phyloP scores from a whole-genome alignment of 208 protist species.

The Leishmania tropica region DNA sequence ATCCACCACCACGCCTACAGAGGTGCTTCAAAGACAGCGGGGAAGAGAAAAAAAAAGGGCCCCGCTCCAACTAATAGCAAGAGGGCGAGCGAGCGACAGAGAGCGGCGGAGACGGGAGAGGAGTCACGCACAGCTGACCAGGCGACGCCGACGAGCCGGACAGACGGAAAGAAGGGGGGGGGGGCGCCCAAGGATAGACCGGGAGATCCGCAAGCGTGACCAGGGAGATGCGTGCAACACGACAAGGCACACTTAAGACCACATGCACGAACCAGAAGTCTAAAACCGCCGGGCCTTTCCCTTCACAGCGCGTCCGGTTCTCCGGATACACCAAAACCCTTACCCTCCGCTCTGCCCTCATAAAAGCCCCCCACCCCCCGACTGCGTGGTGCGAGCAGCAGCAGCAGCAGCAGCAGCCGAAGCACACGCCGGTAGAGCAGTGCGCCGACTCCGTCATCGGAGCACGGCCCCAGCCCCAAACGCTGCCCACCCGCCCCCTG shows the following conservation, averaged over 20 bases:
- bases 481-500: too few species aligned
- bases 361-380: too few species aligned
- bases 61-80: background rate
- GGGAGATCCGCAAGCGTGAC: background rate
- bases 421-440: too few species aligned
- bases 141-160: background rate
- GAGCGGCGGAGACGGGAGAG: background rate
- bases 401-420: too few species aligned
- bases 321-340: background rate
- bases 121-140: background rate
- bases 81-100: too few species aligned
- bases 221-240: background rate
- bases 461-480: too few species aligned
- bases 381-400: too few species aligned
- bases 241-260: background rate
- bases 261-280: background rate
- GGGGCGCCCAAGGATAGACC: background rate
- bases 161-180: background rate
- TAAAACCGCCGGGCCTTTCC: background rate
- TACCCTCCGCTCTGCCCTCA: background rate
- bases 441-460: too few species aligned
- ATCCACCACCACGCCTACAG: background rate
- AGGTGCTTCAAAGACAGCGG: background rate
- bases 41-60: background rate
- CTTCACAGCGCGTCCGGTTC: too few species aligned